Evolutionary conservation across 2,329 filamentous ascomycete species (phyloP).

Genomic region (Pseudogymnoascus sp.): DNA sequence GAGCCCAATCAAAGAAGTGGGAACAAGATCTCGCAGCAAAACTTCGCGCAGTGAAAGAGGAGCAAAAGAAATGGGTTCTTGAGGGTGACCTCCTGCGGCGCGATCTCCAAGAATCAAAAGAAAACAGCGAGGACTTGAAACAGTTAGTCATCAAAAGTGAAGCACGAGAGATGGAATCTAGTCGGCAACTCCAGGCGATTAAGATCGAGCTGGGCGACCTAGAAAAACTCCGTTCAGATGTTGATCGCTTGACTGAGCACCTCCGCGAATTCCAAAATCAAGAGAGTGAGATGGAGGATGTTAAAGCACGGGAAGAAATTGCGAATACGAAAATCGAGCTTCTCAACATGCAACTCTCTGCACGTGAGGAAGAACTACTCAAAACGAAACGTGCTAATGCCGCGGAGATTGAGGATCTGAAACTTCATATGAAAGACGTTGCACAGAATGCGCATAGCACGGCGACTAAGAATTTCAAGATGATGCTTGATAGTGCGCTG

Average conservation of each 20-base stretch:
- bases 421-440: slow-evolving; percentile 22
- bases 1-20: slow-evolving; percentile 68
- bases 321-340: slow-evolving; percentile 51
- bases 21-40: slow-evolving; percentile 63
- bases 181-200: slow-evolving; percentile 56
- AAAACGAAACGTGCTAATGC: slow-evolving; percentile 35
- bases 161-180: slow-evolving; percentile 54
- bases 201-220: slow-evolving; percentile 54
- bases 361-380: slow-evolving; percentile 42
- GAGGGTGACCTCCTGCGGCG: slow-evolving; percentile 49
- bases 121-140: slow-evolving; percentile 57
- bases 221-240: slow-evolving; percentile 49
- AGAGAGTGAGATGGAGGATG: slow-evolving; percentile 50
- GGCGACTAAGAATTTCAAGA: slow-evolving; percentile 26
- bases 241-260: slow-evolving; percentile 50
- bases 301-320: slow-evolving; percentile 49
- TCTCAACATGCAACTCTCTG: slow-evolving; percentile 48
- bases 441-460: slow-evolving; percentile 24
- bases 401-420: slow-evolving; percentile 38
- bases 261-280: slow-evolving; percentile 56
- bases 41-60: slow-evolving; percentile 57
- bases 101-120: slow-evolving; percentile 48
- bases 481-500: slow-evolving; percentile 40
- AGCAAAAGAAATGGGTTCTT: slow-evolving; percentile 55
- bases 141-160: slow-evolving; percentile 61